phyloP scores from a whole-genome alignment of 108 stramenopile genomes.

The Phaeodactylum tricornutum region DNA sequence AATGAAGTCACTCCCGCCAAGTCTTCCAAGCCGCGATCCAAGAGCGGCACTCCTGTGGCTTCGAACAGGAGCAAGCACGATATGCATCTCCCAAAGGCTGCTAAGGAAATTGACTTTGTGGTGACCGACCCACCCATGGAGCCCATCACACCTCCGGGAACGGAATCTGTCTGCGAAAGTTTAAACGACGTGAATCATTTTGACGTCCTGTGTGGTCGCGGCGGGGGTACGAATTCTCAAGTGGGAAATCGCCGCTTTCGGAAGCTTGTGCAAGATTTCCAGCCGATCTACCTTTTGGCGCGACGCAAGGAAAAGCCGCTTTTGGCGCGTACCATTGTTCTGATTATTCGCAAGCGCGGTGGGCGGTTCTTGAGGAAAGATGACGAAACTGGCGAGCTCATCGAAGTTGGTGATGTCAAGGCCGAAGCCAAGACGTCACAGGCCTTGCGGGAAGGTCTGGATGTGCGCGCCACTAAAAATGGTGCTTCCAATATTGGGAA shows the following conservation, averaged over 20 bases:
- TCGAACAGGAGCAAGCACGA: slow-evolving; percentile 11
- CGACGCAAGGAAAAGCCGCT: slow-evolving; percentile 76
- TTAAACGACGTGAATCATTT: slow-evolving; percentile 46
- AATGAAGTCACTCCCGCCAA: too few relatives aligned
- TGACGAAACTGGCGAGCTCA: slow-evolving; percentile 59
- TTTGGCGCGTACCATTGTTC: slow-evolving; percentile 72
- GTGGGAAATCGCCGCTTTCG: slow-evolving; percentile 80
- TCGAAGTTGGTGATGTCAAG: slow-evolving; percentile 80
- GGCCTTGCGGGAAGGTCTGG: slow-evolving; percentile 75
- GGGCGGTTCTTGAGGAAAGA: slow-evolving; percentile 75
- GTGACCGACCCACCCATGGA: slow-evolving; percentile 62
- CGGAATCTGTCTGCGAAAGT: slow-evolving; percentile 38
- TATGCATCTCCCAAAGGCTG: slow-evolving; percentile 47
- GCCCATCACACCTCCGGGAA: slow-evolving; percentile 44
- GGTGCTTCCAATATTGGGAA: slow-evolving; percentile 25
- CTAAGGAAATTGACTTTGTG: slow-evolving; percentile 68
- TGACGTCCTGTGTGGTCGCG: slow-evolving; percentile 78
- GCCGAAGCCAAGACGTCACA: slow-evolving; percentile 86
- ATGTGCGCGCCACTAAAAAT: slow-evolving; percentile 75
- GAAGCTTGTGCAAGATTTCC: slow-evolving; percentile 73
- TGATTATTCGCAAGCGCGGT: slow-evolving; percentile 73
- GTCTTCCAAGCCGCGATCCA: not conserved
- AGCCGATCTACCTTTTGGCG: slow-evolving; percentile 78
- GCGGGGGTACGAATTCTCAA: slow-evolving; percentile 83
- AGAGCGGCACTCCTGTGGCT: not conserved